Percentiles rank a stretch among this genome's conserved stretches.
phyloP scores from a whole-genome alignment of 495 filamentous ascomycete species.

The Penicillium simplicissimum region DNA sequence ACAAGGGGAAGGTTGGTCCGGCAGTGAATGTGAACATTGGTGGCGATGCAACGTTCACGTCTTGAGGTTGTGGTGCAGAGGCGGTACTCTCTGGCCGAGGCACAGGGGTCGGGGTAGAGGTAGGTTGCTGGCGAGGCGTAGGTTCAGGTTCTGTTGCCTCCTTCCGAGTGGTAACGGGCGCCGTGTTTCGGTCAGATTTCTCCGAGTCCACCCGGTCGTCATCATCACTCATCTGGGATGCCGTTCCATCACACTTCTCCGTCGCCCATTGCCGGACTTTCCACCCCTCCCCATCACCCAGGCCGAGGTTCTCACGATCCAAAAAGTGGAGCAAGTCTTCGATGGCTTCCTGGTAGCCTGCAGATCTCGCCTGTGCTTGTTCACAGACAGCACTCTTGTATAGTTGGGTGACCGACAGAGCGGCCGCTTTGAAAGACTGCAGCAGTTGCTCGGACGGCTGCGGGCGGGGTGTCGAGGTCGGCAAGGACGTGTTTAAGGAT shows the following conservation, averaged over 20 bases:
- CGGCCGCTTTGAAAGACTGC: constrained; percentile 87
- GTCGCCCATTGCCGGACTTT: constrained; percentile 81
- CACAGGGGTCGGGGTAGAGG: constrained; percentile 39
- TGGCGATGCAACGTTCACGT: constrained; percentile 33
- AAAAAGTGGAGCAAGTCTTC: constrained; percentile 85
- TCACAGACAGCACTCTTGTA: constrained; percentile 86
- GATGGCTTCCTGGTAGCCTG: constrained; percentile 92
- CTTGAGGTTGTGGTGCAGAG: constrained; percentile 26
- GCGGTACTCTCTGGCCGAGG: constrained; percentile 28
- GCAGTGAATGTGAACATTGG: constrained; percentile 66
- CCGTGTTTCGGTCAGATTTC: constrained; percentile 57
- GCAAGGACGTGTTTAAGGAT: constrained; percentile 68
- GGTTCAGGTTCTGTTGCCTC: constrained; percentile 40
- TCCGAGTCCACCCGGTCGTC: constrained; percentile 58
- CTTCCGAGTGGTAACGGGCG: constrained; percentile 61
- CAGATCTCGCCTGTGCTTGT: constrained; percentile 67
- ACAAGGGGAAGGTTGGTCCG: constrained; percentile 62
- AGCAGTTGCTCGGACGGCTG: constrained; percentile 79
- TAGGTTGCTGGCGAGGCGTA: constrained; percentile 31
- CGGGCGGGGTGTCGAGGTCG: constrained; percentile 48
- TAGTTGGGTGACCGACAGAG: constrained; percentile 91
- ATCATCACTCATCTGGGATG: constrained; percentile 68
- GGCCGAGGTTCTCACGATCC: constrained; percentile 74
- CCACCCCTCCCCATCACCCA: constrained; percentile 79
- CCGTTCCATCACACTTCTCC: constrained; percentile 67